A percentile compares a stretch with the other conserved stretches of the same genome.
These are phyloP conservation scores for Avena insularis DNA, from an alignment of 176 grass and related monocot species.

Conservation along the genomic window DNA sequence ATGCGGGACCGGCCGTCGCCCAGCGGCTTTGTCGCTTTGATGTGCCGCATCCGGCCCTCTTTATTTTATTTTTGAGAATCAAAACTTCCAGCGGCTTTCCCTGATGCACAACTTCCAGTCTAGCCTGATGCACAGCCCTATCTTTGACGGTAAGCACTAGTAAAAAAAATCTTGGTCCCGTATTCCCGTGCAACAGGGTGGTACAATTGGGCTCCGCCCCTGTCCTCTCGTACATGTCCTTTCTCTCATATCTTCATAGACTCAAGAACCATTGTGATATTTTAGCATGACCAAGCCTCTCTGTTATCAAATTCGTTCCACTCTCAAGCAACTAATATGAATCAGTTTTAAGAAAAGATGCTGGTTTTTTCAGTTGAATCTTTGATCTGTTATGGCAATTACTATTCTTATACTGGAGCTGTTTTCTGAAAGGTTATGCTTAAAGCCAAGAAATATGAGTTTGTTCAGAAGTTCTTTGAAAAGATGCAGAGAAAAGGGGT, in stretches of 20 bases:
- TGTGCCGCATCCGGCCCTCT: too few relatives aligned
- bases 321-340: constrained; percentile 6
- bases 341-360: constrained; percentile 1
- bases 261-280: constrained; percentile 2
- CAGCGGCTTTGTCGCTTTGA: too few relatives aligned
- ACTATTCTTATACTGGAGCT: constrained; percentile 47
- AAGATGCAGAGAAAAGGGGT: constrained; percentile 90
- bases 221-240: constrained; percentile 11
- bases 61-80: too few relatives aligned
- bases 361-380: neutral
- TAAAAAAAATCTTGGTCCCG: too few relatives aligned
- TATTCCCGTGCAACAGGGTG: too few relatives aligned
- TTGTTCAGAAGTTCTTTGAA: constrained; percentile 84
- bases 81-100: too few relatives aligned
- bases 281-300: neutral
- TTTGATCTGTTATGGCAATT: constrained; percentile 38
- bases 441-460: constrained; percentile 83
- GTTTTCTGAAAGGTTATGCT: constrained; percentile 91
- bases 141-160: too few relatives aligned
- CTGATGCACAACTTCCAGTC: too few relatives aligned
- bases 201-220: too few relatives aligned
- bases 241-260: constrained; percentile 25
- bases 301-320: neutral
- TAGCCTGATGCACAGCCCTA: too few relatives aligned
- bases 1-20: too few relatives aligned